A percentile compares a stretch with the other conserved stretches of the same genome.
phyloP scores from a whole-genome alignment of 352 stramenopile species.

The Phytophthora kernoviae region DNA sequence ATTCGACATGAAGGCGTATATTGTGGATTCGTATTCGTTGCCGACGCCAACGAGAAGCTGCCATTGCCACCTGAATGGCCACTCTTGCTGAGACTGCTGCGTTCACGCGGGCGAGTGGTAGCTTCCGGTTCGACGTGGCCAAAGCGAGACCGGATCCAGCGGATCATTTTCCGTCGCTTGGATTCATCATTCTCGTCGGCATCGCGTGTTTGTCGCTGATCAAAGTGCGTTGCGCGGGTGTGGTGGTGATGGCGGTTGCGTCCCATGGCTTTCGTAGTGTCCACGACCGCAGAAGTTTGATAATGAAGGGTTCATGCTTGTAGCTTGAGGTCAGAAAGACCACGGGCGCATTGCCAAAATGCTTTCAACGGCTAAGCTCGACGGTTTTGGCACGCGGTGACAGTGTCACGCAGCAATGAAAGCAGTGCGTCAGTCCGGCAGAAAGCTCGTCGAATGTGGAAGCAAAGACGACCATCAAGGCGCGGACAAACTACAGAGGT shows the following conservation, averaged over 20 bases:
- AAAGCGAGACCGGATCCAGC: constrained; percentile 65
- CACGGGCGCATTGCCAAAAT: background rate
- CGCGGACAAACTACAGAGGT: background rate
- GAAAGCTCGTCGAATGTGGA: constrained; percentile 17
- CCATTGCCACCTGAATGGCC: constrained; percentile 14
- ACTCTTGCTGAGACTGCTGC: constrained; percentile 27
- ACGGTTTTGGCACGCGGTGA: constrained; percentile 15
- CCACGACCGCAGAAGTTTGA: constrained; percentile 7
- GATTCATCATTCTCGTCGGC: constrained; percentile 41
- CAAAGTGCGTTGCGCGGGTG: constrained; percentile 38
- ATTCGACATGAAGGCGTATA: constrained; percentile 22
- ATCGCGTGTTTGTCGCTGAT: constrained; percentile 43
- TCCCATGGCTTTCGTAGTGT: constrained; percentile 19
- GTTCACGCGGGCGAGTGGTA: constrained; percentile 9
- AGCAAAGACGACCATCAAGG: constrained; percentile 7
- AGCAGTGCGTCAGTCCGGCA: background rate
- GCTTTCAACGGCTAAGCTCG: background rate
- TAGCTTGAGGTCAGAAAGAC: background rate
- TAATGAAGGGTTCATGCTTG: constrained; percentile 12
- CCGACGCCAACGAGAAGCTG: constrained; percentile 19
- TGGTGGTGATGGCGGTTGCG: constrained; percentile 28
- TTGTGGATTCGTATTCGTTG: constrained; percentile 9
- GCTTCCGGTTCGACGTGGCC: constrained; percentile 26
- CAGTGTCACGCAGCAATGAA: constrained; percentile 20
- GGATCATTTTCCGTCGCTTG: constrained; percentile 63